Conservation (phyloP, 2,329 filamentous ascomycete genomes). For the Cladophialophora psammophila region DNA sequence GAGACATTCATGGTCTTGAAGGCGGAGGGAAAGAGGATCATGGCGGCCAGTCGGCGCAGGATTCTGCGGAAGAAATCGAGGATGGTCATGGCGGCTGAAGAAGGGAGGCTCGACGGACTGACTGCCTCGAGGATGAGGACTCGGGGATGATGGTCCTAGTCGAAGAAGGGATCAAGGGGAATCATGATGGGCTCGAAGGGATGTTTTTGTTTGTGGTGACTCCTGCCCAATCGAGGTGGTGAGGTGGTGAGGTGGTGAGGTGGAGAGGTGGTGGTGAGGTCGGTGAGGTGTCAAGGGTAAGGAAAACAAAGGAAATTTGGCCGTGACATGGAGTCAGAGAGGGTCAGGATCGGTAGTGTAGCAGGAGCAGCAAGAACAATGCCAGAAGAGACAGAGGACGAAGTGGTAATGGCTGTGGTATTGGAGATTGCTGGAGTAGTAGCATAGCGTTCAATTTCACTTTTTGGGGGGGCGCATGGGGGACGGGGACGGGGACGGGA, state of each 20-base stretch:
- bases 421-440: constrained; percentile 23
- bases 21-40: constrained; percentile 50
- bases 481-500: constrained; percentile 12
- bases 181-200: constrained; percentile 27
- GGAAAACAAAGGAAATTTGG: constrained; percentile 18
- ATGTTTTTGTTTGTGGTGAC: constrained; percentile 28
- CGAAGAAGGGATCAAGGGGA: constrained; percentile 22
- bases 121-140: constrained; percentile 12
- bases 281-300: constrained; percentile 27
- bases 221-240: neutral
- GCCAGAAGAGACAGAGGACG: constrained; percentile 8
- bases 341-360: constrained; percentile 13
- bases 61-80: constrained; percentile 39
- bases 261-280: constrained; percentile 20
- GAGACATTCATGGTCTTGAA: constrained; percentile 33
- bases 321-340: constrained; percentile 30
- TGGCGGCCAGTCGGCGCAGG: constrained; percentile 47
- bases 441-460: constrained; percentile 28
- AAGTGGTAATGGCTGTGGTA: constrained; percentile 5
- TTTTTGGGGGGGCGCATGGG: constrained; percentile 1
- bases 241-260: constrained; percentile 12
- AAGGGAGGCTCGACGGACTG: constrained; percentile 4
- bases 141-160: constrained; percentile 17
- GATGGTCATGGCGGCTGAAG: constrained; percentile 30
- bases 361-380: constrained; percentile 9